phyloP scores from a whole-genome alignment of 2,329 filamentous ascomycete genomes.

The Juglanconis oblonga region DNA sequence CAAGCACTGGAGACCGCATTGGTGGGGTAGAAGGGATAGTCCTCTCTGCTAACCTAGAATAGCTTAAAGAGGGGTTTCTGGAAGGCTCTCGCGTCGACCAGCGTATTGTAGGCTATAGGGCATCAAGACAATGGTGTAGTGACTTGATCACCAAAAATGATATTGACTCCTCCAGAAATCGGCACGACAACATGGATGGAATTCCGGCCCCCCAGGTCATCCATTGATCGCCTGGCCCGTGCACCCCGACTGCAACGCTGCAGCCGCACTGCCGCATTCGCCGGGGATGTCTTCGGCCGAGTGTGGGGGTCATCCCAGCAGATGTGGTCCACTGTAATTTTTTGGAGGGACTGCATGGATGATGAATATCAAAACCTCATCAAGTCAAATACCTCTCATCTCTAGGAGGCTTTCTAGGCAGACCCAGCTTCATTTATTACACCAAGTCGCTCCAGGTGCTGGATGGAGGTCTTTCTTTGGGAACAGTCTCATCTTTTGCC shows the following conservation, averaged over 20 bases:
- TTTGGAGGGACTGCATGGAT: constrained; percentile 13
- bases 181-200: neutral
- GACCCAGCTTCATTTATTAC: too few species aligned
- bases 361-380: neutral
- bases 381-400: too few species aligned
- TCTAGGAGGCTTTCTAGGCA: too few species aligned
- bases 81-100: neutral
- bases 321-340: neutral
- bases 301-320: neutral
- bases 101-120: neutral
- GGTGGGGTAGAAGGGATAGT: neutral
- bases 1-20: constrained; percentile 12
- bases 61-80: neutral
- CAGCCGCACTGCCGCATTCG: neutral
- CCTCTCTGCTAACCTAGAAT: neutral
- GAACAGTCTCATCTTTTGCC: too few species aligned
- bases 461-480: too few species aligned
- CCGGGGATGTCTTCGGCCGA: neutral
- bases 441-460: too few species aligned
- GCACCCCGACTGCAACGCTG: neutral
- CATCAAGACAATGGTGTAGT: neutral
- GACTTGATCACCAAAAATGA: neutral
- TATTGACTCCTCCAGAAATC: neutral
- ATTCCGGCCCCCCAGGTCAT: neutral
- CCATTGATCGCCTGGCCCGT: neutral